These are phyloP conservation scores for Saccharomyces hybrid DNA, from an alignment of 1,139 yeast species.

Conservation along the genomic window DNA sequence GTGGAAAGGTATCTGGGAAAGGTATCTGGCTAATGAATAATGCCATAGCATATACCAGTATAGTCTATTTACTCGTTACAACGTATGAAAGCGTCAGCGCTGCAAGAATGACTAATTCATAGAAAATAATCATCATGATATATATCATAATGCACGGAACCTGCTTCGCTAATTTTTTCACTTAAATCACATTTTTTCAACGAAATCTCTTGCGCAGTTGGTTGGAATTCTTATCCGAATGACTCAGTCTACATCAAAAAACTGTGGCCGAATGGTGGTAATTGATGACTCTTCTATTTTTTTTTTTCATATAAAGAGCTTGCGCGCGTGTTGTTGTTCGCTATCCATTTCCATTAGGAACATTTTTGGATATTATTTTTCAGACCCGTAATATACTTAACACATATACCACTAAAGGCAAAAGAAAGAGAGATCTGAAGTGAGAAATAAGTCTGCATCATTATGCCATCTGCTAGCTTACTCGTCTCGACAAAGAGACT, in stretches of 20 bases:
- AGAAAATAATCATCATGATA: neutral
- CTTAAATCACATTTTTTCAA: constrained; percentile 9
- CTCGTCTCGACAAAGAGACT: constrained; percentile 22
- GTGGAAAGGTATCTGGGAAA: neutral
- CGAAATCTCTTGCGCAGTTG: neutral
- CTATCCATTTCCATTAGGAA: constrained; percentile 16
- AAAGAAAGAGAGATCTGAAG: neutral
- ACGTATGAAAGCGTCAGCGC: neutral
- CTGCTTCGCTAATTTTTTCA: constrained; percentile 13
- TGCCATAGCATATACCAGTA: neutral
- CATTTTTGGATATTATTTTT: neutral
- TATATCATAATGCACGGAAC: neutral
- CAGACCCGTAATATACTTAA: neutral
- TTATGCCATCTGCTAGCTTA: constrained; percentile 23
- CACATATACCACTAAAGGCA: neutral
- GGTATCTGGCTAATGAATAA: neutral
- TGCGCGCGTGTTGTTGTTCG: constrained; percentile 5
- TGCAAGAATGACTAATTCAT: neutral
- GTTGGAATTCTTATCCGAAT: neutral
- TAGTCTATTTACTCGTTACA: neutral
- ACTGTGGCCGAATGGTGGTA: neutral
- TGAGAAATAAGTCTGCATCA: neutral
- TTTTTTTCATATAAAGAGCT: neutral
- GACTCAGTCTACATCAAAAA: neutral
- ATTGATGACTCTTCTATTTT: neutral